phyloP scores from a whole-genome alignment of 225 moss, liverwort and hornwort genomes.

The Lunularia cruciata region DNA sequence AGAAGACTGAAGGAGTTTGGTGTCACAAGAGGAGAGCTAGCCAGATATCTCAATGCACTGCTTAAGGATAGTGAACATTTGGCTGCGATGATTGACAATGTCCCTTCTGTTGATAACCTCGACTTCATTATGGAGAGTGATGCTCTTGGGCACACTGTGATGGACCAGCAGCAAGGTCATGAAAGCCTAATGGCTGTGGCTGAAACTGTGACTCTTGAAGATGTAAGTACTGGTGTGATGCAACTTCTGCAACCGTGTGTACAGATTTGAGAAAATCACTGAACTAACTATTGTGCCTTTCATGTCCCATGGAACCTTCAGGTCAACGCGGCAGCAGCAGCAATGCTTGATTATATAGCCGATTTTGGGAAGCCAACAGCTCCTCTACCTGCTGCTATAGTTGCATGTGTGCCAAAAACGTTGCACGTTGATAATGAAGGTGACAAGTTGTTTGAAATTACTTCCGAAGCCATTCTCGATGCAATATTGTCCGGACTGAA shows the following conservation, averaged over 20 bases:
- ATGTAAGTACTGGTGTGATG: constrained; percentile 56
- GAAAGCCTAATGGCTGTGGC: constrained; percentile 90
- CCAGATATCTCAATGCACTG: constrained; percentile 93
- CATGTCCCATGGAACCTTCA: constrained; percentile 34
- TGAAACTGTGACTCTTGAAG: constrained; percentile 90
- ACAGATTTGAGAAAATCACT: neutral
- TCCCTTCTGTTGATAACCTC: constrained; percentile 97
- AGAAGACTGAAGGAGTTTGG: constrained; percentile 96
- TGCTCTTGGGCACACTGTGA: constrained; percentile 92
- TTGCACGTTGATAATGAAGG: constrained; percentile 89
- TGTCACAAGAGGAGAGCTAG: constrained; percentile 95
- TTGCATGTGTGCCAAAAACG: constrained; percentile 93
- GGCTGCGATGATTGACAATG: constrained; percentile 99
- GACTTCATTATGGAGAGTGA: constrained; percentile 99
- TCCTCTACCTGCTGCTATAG: constrained; percentile 90
- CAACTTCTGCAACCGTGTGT: neutral
- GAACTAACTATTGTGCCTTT: neutral
- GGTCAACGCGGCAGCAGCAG: constrained; percentile 85
- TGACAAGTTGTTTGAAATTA: constrained; percentile 75
- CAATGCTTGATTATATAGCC: constrained; percentile 87
- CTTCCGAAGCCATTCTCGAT: constrained; percentile 75
- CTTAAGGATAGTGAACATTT: constrained; percentile 98
- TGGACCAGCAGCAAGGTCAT: constrained; percentile 99
- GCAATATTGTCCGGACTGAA: constrained; percentile 78
- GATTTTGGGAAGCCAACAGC: constrained; percentile 76